Base-by-base conservation (phyloP, 768 basidiomycete genomes). In the Lentinula boryana region DNA sequence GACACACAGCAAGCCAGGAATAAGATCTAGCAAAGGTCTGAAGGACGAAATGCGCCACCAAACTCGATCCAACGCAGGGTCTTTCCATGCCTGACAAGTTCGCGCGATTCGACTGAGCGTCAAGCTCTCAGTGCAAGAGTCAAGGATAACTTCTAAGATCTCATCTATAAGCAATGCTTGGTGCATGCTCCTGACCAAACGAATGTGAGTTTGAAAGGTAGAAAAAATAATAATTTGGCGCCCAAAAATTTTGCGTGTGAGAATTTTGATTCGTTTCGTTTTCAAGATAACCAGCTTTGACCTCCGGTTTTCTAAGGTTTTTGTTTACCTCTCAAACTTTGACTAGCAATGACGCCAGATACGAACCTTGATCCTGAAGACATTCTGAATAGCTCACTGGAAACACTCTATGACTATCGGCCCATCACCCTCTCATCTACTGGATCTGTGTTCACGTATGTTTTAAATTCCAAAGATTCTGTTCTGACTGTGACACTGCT, bases 321-420 rank as follows among this genome's bases (percentile, higher is more conserved):
- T 3, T 3, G 27, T 27, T 27, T 27, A 27, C 3, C 27, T 27
- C 3, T 27, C 0, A 0, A 27, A 27, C 27, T 27, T 27, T 27
- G 27, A 27, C 27, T 27, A 27, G 27, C 36, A 32, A n/a, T 5
- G 52, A 32, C 16, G 4, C 27, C 27, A 10, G 53, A 55, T 16
- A 15, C 21, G 12, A 31, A 16, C 1, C 27, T 43, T 9, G 46
- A 72, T 3, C 54, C 31, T 58, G 86, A 88, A 68, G 90, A 91
- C 44, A 79, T 91, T 36, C 74, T 92, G n/a, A 84, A 79, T 21
- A 78, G 80, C 55, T 85, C 88, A 7, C 76, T 91, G 32, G 75
- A 83, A 64, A 76, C 72, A 0, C 77, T 92, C 15, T 92, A 88
- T 62, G 83, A 80, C 56, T 78, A 84, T 65, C 72, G 75, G 18